Base-by-base conservation (phyloP, 108 stramenopile species). In the Chaetoceros tenuissimus region DNA sequence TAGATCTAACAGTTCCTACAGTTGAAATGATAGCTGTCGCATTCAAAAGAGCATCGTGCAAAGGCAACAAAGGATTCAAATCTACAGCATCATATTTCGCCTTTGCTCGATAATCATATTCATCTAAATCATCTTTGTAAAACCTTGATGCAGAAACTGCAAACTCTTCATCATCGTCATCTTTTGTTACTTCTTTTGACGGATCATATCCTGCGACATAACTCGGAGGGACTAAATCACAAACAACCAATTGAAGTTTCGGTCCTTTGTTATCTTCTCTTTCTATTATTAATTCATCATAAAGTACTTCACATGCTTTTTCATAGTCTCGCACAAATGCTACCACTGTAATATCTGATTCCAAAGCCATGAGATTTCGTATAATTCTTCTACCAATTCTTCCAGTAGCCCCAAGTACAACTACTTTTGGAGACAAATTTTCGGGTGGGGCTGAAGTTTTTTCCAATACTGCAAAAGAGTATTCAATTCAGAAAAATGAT, bases 401-500 rank as follows among this genome's bases (percentile, higher is more conserved):
- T 7, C 81, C 78, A 1, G 82, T 62, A 30, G 87, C 82, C 1
- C 87, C 87, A 29, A 84, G 62, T 0, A 88, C 79, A 8, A 84
- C 82, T 59, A 79, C 74, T 45, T 79, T 79, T 17, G 69, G 69
- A 30, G 34, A 13, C 13, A 40, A 13, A 10, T 5, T 10, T 13
- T 20, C n/a, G 24, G 51, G 59, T 30, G 49, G 50, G 27, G 63
- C 28, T 43, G 51, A 62, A 13, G 57, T 40, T 40, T 13, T 40
- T 40, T 40, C 34, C 13, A 40, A 13, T 40, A 40, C 34, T 40
- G 34, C 13, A 40, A 5, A n/a, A n/a, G n/a, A n/a, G n/a, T 40
- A 40, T 10, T 40, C 8, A 5, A 40, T 40, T 13, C 5, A 40
- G 8, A 40, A 40, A 13, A 13, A 10, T 13, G 34, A 10, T 5